These are phyloP conservation scores for Rosa hybrid DNA, from an alignment of 331 rosid species.

Conservation along the genomic window DNA sequence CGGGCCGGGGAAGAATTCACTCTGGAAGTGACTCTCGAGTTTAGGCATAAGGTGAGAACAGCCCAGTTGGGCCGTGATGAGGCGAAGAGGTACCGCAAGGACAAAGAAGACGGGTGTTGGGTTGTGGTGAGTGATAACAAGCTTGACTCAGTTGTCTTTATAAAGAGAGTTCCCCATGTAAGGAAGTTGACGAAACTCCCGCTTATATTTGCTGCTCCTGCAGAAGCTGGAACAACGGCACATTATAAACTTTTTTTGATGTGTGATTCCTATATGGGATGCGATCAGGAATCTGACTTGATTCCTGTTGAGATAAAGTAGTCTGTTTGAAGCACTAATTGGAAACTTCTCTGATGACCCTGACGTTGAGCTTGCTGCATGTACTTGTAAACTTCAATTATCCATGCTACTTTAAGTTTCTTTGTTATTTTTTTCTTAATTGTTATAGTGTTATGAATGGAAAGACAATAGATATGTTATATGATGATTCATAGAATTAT, in stretches of 20 bases:
- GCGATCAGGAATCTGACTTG: conserved; percentile 88
- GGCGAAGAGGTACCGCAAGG: conserved; percentile 73
- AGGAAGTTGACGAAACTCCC: conserved; percentile 66
- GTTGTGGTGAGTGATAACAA: conserved; percentile 82
- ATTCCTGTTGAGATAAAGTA: conserved; percentile 33
- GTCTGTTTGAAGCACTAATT: background rate
- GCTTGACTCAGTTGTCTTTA: conserved; percentile 68
- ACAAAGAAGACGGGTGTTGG: conserved; percentile 97
- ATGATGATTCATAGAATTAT: no score
- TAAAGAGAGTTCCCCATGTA: conserved; percentile 74
- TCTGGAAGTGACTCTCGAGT: conserved; percentile 39
- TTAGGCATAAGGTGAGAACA: background rate
- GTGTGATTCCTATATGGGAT: conserved; percentile 93
- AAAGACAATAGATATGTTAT: no score
- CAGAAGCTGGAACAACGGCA: conserved; percentile 69
- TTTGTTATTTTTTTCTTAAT: no score
- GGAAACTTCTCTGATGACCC: background rate
- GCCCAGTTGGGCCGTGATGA: conserved; percentile 49
- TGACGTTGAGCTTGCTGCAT: background rate
- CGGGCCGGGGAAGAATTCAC: conserved; percentile 66
- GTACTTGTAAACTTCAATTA: background rate
- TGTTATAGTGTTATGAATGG: no score
- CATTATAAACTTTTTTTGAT: conserved; percentile 69
- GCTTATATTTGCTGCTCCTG: conserved; percentile 69
- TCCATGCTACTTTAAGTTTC: background rate